Conservation (phyloP, 768 basidiomycete species). For the Sarcodon sp. region DNA sequence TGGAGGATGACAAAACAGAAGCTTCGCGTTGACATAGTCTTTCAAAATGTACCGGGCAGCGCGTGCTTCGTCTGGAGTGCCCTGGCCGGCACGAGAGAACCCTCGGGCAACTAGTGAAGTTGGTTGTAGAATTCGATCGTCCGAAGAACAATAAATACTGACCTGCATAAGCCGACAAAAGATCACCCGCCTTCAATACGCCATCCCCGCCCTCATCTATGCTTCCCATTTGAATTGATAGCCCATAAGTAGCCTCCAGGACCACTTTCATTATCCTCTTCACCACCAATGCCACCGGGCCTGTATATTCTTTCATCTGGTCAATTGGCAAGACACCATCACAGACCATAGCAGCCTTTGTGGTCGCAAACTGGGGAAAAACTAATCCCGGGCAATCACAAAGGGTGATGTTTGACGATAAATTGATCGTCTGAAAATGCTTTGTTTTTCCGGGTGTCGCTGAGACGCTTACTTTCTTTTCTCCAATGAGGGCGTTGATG, state of each 20-base stretch:
- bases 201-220: constrained; percentile 82
- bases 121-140: constrained; percentile 6
- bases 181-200: constrained; percentile 58
- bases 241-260: constrained; percentile 83
- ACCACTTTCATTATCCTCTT: constrained; percentile 71
- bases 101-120: constrained; percentile 69
- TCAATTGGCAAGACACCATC: constrained; percentile 97
- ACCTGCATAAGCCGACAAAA: constrained; percentile 90
- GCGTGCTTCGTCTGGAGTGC: constrained; percentile 94
- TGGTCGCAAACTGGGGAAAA: constrained; percentile 96
- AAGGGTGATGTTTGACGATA: constrained; percentile 77
- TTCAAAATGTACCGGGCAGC: constrained; percentile 88
- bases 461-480: constrained; percentile 97
- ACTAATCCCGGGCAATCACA: constrained; percentile 98
- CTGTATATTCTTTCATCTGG: constrained; percentile 89
- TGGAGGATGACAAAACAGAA: constrained; percentile 87
- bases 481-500: constrained; percentile 90
- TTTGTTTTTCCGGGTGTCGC: constrained; percentile 98
- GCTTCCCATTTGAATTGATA: constrained; percentile 50
- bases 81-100: constrained; percentile 86
- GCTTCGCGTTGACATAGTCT: constrained; percentile 92
- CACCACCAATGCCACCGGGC: constrained; percentile 66
- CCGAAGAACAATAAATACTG: neutral
- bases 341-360: constrained; percentile 90
- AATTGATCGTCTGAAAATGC: constrained; percentile 95